phyloP scores from a whole-genome alignment of 2,329 filamentous ascomycete genomes.

The Elsinoe arachidis region DNA sequence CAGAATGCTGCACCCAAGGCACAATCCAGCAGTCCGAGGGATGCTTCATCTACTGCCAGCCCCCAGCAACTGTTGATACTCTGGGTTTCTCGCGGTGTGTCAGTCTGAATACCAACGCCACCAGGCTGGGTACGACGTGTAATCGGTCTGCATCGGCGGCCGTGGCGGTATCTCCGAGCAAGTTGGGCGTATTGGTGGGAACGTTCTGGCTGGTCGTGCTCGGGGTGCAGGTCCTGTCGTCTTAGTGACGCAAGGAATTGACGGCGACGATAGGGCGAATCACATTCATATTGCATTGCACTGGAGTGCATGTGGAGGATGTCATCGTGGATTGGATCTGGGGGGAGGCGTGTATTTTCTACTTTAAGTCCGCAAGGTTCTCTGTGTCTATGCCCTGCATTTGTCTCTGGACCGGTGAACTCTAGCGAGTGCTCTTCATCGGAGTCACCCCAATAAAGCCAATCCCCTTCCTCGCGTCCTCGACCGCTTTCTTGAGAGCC shows the following conservation, averaged over 20 bases:
- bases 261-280: no score
- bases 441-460: conserved; percentile 51
- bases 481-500: conserved; percentile 47
- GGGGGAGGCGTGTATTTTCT: no score
- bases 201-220: not conserved
- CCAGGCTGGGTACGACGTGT: not conserved
- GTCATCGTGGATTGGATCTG: no score
- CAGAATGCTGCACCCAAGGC: not conserved
- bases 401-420: no score
- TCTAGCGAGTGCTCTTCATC: not conserved
- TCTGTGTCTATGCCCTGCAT: no score
- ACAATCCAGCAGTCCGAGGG: not conserved
- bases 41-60: not conserved
- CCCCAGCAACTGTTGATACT: not conserved
- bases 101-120: not conserved
- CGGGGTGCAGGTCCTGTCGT: not conserved
- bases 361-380: no score
- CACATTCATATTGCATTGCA: no score
- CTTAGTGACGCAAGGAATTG: not conserved
- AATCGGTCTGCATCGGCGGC: not conserved
- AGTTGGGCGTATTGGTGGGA: not conserved
- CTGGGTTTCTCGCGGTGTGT: not conserved
- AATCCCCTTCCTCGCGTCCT: conserved; percentile 48
- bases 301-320: no score
- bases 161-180: not conserved